Base-by-base conservation (phyloP, 2,329 filamentous ascomycete species). In the Metarhizium guizhouense region DNA sequence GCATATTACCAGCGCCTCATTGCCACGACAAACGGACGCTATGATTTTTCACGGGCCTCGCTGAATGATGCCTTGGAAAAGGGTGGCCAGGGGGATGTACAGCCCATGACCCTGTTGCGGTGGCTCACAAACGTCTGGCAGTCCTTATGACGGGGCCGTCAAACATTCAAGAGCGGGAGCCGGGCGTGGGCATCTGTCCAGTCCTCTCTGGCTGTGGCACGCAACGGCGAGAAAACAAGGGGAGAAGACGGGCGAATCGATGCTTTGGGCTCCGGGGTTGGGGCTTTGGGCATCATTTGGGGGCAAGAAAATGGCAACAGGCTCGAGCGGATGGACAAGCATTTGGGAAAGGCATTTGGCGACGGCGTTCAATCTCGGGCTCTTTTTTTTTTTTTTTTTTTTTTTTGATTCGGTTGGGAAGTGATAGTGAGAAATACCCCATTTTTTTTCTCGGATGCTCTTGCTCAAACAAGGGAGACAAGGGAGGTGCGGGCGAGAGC, bases 21-120 rank as follows among this genome's bases (percentile, higher is more conserved):
- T 42, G 85, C 84, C 36, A 90, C 87, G 0, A 82, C 82, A 18
- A 80, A 86, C 59, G 83, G 85, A 2, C 78, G 83, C 10, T 90
- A 88, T 64, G 81, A 85, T 59, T 87, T 87, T 61, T 71, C 73
- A 3, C 71, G 78, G 13, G 70, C 82, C 1, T 86, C 83, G 58
- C 70, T 90, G 54, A 87, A 88, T 65, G 72, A 74, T 2, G 62
- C 74, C 3, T 64, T 80, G 47, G 63, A 68, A 32, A 65, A 61
- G 14, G 69, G 60, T 59, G 59, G 68, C 4, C 60, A 67, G 4
- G 71, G 77, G 13, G 65, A 73, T 42, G 57, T 84, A 13, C 72
- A 72, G 49, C 79, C 82, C 0, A 69, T 75, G 56, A 69, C 64
- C 2, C 83, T 86, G 61, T 70, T 72, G 56, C 69, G 76, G 47